Base-by-base conservation (phyloP, 352 stramenopile species). In the Globisporangium alternatum region DNA sequence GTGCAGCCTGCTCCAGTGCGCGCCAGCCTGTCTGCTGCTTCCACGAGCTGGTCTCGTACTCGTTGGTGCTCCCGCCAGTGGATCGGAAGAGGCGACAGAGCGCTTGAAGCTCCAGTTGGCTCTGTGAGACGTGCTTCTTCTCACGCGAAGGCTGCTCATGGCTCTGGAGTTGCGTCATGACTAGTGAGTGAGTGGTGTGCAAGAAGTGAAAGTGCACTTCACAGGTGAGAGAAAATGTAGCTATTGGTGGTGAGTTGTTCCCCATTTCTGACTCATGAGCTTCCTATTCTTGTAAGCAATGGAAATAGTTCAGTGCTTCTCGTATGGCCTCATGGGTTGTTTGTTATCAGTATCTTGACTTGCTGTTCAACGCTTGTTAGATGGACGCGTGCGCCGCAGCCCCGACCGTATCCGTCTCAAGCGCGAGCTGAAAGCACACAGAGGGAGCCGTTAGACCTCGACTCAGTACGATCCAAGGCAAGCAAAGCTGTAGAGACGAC, bases 81-180 rank as follows among this genome's bases (percentile, higher is more conserved):
- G 69, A 53, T 19, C 49, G 65, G 57, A 74, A 90, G n/a, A 90
- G 58, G 6, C 65, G 60, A 25, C 66, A 60, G n/a, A 90, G 60
- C 17, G 77, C 71, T 47, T 78, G 66, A 33, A 88, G 47, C 66
- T 90, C 81, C 44, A 77, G 58, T 19, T 85, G 74, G 28, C 67
- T 65, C 6, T 77, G 70, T 19, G 73, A 72, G 6, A 60, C 65
- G 48, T 77, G 73, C 33, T 65, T 77, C 54, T 66, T 55, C 41
- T 74, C 57, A 17, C 37, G 21, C 3, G 45, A 41, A 15, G 25
- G 25, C 44, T 54, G 44, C 3, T 65, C 48, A 22, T 60, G 15
- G 28, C 17, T 22, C 19, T 33, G 39, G 41, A 43, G 19, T 19
- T 64, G 41, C 6, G 57, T 56, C 67, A 73, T 70, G 15, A 33